phyloP scores from a whole-genome alignment of 371 early-diverging fungal genomes.

The Rhizomucor miehei region DNA sequence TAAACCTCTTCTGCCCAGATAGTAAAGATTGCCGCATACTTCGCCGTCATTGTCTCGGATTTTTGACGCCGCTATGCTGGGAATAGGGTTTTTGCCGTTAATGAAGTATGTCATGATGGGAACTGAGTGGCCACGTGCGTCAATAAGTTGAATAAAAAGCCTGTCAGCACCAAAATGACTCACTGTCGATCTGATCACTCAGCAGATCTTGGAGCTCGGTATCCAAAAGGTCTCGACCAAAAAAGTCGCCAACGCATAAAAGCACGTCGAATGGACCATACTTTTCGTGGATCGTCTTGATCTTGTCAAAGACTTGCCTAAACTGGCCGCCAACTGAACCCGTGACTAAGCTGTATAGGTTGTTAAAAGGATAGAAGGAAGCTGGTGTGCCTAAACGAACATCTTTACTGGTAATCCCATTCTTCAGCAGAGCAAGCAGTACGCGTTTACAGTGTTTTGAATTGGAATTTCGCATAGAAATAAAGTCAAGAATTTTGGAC shows the following conservation, averaged over 20 bases:
- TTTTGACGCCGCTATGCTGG: slow-evolving; percentile 49
- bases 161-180: background rate
- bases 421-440: too few species aligned
- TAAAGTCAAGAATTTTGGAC: too few species aligned
- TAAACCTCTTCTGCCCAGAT: slow-evolving; percentile 69
- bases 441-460: too few species aligned
- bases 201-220: slow-evolving; percentile 53
- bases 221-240: slow-evolving; percentile 44
- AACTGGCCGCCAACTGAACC: slow-evolving; percentile 72
- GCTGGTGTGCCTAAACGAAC: too few species aligned
- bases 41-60: slow-evolving; percentile 67
- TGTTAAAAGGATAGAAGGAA: too few species aligned
- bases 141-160: background rate
- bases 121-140: slow-evolving; percentile 32
- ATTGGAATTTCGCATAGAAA: too few species aligned
- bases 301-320: slow-evolving; percentile 60
- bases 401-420: too few species aligned
- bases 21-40: slow-evolving; percentile 71
- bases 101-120: slow-evolving; percentile 80
- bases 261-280: slow-evolving; percentile 84
- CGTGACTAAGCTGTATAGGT: slow-evolving; percentile 53
- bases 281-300: slow-evolving; percentile 71
- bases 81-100: slow-evolving; percentile 59
- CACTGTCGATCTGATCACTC: slow-evolving; percentile 58
- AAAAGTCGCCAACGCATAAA: slow-evolving; percentile 81